These are phyloP conservation scores for Thymus quinquecostatus DNA, from an alignment of 257 asterid genomes.

Conservation along the genomic window DNA sequence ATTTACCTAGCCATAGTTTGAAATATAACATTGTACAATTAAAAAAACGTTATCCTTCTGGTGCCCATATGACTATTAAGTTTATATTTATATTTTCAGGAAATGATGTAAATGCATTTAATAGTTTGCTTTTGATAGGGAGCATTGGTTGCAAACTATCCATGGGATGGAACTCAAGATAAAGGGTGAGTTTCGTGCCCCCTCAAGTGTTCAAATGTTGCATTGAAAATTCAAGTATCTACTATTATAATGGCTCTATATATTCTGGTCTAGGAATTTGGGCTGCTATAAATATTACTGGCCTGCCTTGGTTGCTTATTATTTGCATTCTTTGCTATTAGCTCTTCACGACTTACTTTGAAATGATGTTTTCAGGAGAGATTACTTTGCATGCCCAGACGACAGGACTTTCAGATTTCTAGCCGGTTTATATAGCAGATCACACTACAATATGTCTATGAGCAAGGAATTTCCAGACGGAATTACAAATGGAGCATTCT, in stretches of 20 bases:
- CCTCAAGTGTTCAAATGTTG: conserved; percentile 12
- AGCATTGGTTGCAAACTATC: conserved; percentile 96
- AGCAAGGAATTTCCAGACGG: conserved; percentile 92
- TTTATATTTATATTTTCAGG: conserved; percentile 17
- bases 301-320: conserved; percentile 4
- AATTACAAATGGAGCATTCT: conserved; percentile 88
- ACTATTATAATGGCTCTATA: neutral
- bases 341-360: conserved; percentile 25
- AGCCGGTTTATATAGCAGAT: conserved; percentile 78
- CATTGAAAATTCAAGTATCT: conserved; percentile 2
- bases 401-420: conserved; percentile 74
- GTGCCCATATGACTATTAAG: conserved; percentile 7
- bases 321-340: neutral
- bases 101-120: conserved; percentile 14
- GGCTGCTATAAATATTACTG: conserved; percentile 3
- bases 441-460: conserved; percentile 90
- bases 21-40: neutral
- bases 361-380: conserved; percentile 54
- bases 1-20: conserved; percentile 1
- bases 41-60: conserved; percentile 7
- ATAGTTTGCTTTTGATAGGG: conserved; percentile 52
- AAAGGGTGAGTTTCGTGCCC: conserved; percentile 54
- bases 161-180: conserved; percentile 96
- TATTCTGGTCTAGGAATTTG: conserved; percentile 18
- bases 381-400: conserved; percentile 84